These are phyloP conservation scores for Annulohypoxylon maeteangense DNA, from an alignment of 495 filamentous ascomycete species.

Conservation along the genomic window DNA sequence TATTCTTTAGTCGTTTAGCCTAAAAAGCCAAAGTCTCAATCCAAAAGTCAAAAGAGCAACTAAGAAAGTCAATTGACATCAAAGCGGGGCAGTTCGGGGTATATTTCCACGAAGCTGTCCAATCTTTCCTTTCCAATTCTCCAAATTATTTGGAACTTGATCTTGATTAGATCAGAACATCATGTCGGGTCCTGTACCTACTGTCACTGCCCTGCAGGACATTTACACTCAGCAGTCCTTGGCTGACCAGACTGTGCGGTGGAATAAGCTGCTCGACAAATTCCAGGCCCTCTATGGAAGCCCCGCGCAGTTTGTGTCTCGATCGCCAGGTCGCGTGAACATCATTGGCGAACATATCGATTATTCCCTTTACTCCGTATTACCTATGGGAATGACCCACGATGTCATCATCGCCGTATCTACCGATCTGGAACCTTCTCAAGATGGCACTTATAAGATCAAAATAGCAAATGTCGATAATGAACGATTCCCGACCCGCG, in stretches of 20 bases:
- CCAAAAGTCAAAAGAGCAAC: background rate
- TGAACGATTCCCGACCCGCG: slow-evolving; percentile 76
- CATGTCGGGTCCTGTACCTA: slow-evolving; percentile 70
- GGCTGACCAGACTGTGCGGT: slow-evolving; percentile 68
- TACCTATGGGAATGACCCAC: slow-evolving; percentile 93
- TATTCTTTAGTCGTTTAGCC: background rate
- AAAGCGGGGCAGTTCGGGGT: slow-evolving; percentile 33
- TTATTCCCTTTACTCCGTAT: slow-evolving; percentile 94
- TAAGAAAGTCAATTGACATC: slow-evolving; percentile 22
- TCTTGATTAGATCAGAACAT: slow-evolving; percentile 16
- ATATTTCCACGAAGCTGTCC: slow-evolving; percentile 10
- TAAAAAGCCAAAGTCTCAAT: background rate
- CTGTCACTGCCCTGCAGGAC: slow-evolving; percentile 67
- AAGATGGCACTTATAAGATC: slow-evolving; percentile 53
- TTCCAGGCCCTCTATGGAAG: slow-evolving; percentile 80
- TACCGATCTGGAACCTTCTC: slow-evolving; percentile 56
- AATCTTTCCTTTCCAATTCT: background rate
- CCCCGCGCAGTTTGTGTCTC: slow-evolving; percentile 81
- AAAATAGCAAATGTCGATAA: slow-evolving; percentile 81
- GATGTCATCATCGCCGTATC: slow-evolving; percentile 91
- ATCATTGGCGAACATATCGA: slow-evolving; percentile 99
- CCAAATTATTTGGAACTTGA: slow-evolving; percentile 15
- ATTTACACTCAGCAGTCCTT: slow-evolving; percentile 76
- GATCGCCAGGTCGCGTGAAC: slow-evolving; percentile 94
- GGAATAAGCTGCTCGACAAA: slow-evolving; percentile 73